Evolutionary conservation across 2,329 filamentous ascomycete genomes (phyloP).

Genomic region (Colletotrichum agaves): DNA sequence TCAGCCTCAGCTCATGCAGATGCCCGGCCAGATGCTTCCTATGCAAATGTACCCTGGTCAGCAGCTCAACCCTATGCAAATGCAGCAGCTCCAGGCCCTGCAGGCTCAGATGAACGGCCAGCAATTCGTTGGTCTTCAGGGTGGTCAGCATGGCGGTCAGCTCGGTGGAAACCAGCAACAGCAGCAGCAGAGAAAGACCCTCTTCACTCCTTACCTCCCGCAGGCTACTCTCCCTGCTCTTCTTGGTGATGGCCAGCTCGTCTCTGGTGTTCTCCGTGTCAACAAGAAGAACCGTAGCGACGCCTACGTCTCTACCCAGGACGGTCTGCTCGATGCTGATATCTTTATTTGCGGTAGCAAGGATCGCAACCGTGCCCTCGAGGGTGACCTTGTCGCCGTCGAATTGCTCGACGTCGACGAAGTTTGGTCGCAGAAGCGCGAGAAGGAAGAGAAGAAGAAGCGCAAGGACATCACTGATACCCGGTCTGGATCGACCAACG

Average conservation of each 20-base stretch:
- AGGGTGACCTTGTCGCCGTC: slow-evolving; percentile 94
- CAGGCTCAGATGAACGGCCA: slow-evolving; percentile 88
- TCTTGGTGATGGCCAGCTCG: slow-evolving; percentile 90
- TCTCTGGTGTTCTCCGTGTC: slow-evolving; percentile 94
- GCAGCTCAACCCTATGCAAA: slow-evolving; percentile 86
- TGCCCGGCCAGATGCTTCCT: slow-evolving; percentile 87
- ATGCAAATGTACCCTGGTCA: slow-evolving; percentile 87
- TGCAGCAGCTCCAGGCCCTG: slow-evolving; percentile 90
- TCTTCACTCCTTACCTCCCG: slow-evolving; percentile 97
- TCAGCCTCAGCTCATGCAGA: slow-evolving; percentile 88
- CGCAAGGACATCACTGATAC: slow-evolving; percentile 98
- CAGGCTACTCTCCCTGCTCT: slow-evolving; percentile 93
- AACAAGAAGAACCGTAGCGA: slow-evolving; percentile 99
- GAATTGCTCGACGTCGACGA: slow-evolving; percentile 98
- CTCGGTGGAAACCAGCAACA: slow-evolving; percentile 76
- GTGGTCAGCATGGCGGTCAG: slow-evolving; percentile 78
- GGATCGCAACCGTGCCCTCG: slow-evolving; percentile 94
- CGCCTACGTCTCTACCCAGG: slow-evolving; percentile 94
- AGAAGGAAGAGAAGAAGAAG: slow-evolving; percentile 99
- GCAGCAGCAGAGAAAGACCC: slow-evolving; percentile 94
- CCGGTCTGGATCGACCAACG: slow-evolving; percentile 79
- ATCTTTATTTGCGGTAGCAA: slow-evolving; percentile 99
- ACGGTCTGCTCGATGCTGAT: slow-evolving; percentile 89
- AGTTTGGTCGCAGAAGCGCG: slow-evolving; percentile 97
- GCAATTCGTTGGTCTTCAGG: slow-evolving; percentile 73